Evolutionary conservation across 2,329 filamentous ascomycete species (phyloP).

Genomic region (Claviceps digitariae): DNA sequence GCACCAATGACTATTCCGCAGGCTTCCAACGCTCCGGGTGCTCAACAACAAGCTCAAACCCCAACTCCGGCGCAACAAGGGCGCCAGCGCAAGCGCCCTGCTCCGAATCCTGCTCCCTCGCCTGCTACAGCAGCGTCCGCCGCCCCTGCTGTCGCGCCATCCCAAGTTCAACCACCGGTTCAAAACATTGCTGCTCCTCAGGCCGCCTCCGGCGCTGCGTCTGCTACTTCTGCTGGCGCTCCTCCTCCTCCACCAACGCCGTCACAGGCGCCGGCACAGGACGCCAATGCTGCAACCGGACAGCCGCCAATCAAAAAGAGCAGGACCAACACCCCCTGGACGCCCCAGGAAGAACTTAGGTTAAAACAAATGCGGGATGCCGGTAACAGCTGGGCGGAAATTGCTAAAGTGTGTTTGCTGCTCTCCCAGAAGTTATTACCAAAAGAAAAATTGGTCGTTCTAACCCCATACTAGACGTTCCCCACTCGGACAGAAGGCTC

Average conservation of each 20-base stretch:
- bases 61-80: constrained; percentile 24
- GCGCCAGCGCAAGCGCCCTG: constrained; percentile 29
- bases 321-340: constrained; percentile 98
- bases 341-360: constrained; percentile 79
- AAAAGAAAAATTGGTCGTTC: neutral
- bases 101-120: constrained; percentile 25
- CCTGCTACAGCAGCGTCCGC: constrained; percentile 21
- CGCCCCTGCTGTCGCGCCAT: constrained; percentile 18
- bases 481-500: constrained; percentile 88
- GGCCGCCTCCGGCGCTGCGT: neutral
- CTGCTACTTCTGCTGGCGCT: neutral
- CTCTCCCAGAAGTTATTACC: neutral
- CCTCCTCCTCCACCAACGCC: constrained; percentile 13
- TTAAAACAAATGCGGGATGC: constrained; percentile 90
- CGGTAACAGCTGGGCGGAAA: constrained; percentile 93
- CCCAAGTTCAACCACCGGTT: constrained; percentile 19
- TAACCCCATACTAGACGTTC: constrained; percentile 52
- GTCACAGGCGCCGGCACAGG: constrained; percentile 17
- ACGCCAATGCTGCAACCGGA: constrained; percentile 16
- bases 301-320: constrained; percentile 67
- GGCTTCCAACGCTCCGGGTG: constrained; percentile 15
- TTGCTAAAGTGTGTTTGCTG: constrained; percentile 72
- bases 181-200: constrained; percentile 19
- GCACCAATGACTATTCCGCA: constrained; percentile 32
- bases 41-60: constrained; percentile 24